phyloP scores from a whole-genome alignment of 495 filamentous ascomycete species.

The Choiromyces venosus region DNA sequence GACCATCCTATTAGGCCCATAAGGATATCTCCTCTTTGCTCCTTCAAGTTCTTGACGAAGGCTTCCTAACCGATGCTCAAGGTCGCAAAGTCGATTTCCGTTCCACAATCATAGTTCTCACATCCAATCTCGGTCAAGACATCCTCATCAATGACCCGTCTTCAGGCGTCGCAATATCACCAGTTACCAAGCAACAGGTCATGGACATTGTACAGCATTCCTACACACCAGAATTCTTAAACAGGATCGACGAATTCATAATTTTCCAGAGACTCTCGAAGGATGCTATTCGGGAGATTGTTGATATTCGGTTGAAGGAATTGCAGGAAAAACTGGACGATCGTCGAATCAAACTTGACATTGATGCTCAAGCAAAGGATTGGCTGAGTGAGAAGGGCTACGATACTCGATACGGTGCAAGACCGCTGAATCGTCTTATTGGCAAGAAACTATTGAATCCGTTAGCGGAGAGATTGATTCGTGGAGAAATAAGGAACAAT shows the following conservation, averaged over 20 bases:
- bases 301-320: conserved; percentile 84
- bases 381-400: conserved; percentile 89
- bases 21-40: conserved; percentile 91
- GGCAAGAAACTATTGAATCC: conserved; percentile 80
- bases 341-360: conserved; percentile 69
- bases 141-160: conserved; percentile 63
- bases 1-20: conserved; percentile 54
- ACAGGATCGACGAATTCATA: conserved; percentile 95
- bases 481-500: conserved; percentile 70
- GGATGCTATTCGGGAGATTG: conserved; percentile 79
- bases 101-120: conserved; percentile 92
- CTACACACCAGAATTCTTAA: conserved; percentile 92
- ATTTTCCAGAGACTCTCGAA: conserved; percentile 79
- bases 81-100: conserved; percentile 95
- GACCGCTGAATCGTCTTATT: conserved; percentile 90
- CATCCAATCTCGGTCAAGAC: conserved; percentile 82
- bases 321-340: conserved; percentile 78
- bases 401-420: conserved; percentile 82
- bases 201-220: conserved; percentile 75
- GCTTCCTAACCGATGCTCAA: conserved; percentile 90
- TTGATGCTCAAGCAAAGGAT: conserved; percentile 63
- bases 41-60: conserved; percentile 92
- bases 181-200: conserved; percentile 66
- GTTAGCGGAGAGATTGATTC: conserved; percentile 84
- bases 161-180: conserved; percentile 58